Evolutionary conservation across 2,329 filamentous ascomycete genomes (phyloP).

Genomic region (Neonectria hederae): DNA sequence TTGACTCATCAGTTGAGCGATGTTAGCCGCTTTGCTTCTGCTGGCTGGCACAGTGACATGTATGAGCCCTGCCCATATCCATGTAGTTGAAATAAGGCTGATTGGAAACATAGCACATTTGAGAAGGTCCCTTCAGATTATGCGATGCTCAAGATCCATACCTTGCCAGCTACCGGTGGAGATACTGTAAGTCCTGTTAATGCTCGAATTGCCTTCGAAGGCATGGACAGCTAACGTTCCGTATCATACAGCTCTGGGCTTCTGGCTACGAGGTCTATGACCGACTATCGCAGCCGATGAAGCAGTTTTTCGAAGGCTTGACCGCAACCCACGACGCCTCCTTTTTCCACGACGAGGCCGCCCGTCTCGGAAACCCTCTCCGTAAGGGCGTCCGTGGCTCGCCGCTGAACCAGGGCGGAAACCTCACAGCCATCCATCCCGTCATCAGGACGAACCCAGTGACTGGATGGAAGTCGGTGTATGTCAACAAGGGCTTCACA

Average conservation of each 20-base stretch:
- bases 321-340: slow-evolving; percentile 59
- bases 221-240: slow-evolving; percentile 47
- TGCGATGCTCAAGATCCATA: slow-evolving; percentile 65
- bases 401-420: slow-evolving; percentile 64
- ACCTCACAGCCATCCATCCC: slow-evolving; percentile 61
- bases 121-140: slow-evolving; percentile 69
- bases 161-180: slow-evolving; percentile 65
- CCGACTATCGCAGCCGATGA: slow-evolving; percentile 59
- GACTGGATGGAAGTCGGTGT: slow-evolving; percentile 66
- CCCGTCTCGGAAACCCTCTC: slow-evolving; percentile 56
- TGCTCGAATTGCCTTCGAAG: neutral
- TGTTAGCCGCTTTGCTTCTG: slow-evolving; percentile 57
- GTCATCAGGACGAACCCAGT: slow-evolving; percentile 69
- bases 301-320: slow-evolving; percentile 57
- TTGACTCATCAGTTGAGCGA: slow-evolving; percentile 61
- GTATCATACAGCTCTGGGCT: slow-evolving; percentile 62
- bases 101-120: slow-evolving; percentile 53
- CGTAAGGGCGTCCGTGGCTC: slow-evolving; percentile 59
- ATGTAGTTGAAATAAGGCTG: slow-evolving; percentile 11
- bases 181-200: slow-evolving; percentile 56
- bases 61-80: slow-evolving; percentile 23
- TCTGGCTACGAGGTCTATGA: slow-evolving; percentile 70
- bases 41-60: slow-evolving; percentile 63
- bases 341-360: slow-evolving; percentile 61
- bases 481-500: slow-evolving; percentile 61